A percentile compares a stretch with the other conserved stretches of the same genome.
Evolutionary conservation across 306 rosid species (phyloP).

Genomic region (Trichosanthes cucumerina): DNA sequence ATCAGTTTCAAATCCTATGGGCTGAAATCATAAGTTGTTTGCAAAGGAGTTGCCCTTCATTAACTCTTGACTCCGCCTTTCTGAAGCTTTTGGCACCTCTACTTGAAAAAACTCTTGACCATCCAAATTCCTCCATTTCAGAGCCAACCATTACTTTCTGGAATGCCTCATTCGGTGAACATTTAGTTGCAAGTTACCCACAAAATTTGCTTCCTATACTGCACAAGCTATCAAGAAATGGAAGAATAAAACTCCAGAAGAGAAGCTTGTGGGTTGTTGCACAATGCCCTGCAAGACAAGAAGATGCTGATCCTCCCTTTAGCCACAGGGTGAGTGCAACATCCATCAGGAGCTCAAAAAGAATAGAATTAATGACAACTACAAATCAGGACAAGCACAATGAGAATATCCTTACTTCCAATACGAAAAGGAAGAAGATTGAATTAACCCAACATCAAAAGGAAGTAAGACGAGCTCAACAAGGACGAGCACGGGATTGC

Average conservation of each 20-base stretch:
- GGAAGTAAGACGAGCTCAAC: conserved; percentile 74
- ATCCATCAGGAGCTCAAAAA: conserved; percentile 46
- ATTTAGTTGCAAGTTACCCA: conserved; percentile 49
- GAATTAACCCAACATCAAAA: conserved; percentile 72
- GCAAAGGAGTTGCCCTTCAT: conserved; percentile 44
- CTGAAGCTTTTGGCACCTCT: conserved; percentile 52
- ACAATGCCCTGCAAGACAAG: conserved; percentile 28
- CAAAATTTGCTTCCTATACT: conserved; percentile 43
- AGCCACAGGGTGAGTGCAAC: conserved; percentile 38
- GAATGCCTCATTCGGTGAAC: conserved; percentile 64
- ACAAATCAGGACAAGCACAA: conserved; percentile 12
- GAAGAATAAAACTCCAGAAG: conserved; percentile 53
- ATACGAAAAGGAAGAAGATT: conserved; percentile 40
- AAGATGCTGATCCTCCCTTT: conserved; percentile 17
- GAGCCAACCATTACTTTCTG: conserved; percentile 57
- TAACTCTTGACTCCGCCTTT: conserved; percentile 46
- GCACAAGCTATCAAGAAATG: conserved; percentile 58
- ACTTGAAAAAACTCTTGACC: conserved; percentile 65
- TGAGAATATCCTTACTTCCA: conserved; percentile 7
- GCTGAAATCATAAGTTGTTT: conserved; percentile 42
- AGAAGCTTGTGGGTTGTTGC: conserved; percentile 38
- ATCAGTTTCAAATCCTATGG: conserved; percentile 50
- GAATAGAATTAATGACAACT: conserved; percentile 29
- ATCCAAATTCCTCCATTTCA: conserved; percentile 53
- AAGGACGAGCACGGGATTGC: conserved; percentile 51